Base-by-base conservation (phyloP, 202 grass and related monocot species). In the Cymbopogon flexuosus region DNA sequence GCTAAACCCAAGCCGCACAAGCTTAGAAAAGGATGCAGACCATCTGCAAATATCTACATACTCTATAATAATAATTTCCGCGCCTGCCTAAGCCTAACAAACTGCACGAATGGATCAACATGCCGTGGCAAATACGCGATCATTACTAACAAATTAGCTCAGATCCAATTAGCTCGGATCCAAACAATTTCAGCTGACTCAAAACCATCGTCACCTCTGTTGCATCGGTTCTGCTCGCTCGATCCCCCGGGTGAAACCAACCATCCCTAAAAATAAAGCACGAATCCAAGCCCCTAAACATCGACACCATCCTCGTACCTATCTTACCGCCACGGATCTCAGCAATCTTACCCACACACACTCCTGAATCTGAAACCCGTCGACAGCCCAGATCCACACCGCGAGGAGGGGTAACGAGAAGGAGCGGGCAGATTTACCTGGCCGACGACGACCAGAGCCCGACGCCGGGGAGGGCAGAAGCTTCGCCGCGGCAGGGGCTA, bases 381-480 rank as follows among this genome's bases (percentile, higher is more conserved):
- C 12, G 8, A 30, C 34, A 81, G 42, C 43, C 52, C 22, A 60
- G 77, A 81, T 81, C 82, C 87, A 72, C 41, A 41, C 65, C 51
- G 1, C 1, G 18, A 31, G 0, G 13, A 30, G 27, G 29, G 21
- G 19, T 57, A 27, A 16, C 19, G 37, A 65, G 21, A 49, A 68
- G 0, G 12, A 40, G 78, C 64, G 34, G 49, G 46, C 2, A 12
- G 29, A 2, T 39, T 59, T 60, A 81, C 87, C 82, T 49, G 36
- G 57, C 57, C 56, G 56, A 36, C 64, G 71, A 63, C 5, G 19
- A 13, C 15, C 71, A 45, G 5, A 21, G 8, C 15, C 45, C 65
- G 13, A 16, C 36, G 46, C 36, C 83, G 18, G 46, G 6, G 13
- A 24, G 13, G 9, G 49, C 33, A 4, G 58, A 62, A 31, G 18